Percentiles rank a stretch among this genome's conserved stretches.
These are phyloP conservation scores for Nyssa sinensis DNA, from an alignment of 148 eudicot genomes.

Conservation along the genomic window DNA sequence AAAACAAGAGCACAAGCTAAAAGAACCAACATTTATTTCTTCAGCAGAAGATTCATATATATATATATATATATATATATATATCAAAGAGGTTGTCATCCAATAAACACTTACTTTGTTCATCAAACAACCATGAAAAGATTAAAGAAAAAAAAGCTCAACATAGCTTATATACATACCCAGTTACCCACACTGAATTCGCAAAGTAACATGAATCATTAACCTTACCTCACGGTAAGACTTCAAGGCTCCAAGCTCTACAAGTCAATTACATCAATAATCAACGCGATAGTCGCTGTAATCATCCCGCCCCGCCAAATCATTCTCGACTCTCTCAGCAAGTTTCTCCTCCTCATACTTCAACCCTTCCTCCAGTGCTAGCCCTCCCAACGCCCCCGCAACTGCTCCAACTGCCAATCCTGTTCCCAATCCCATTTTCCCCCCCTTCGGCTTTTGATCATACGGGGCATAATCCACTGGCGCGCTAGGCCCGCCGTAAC, in stretches of 20 bases:
- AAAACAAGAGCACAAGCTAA: too few species aligned
- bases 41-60: not conserved
- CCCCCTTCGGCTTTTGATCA: slow-evolving; percentile 40
- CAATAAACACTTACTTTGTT: not conserved
- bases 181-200: not conserved
- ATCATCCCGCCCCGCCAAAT: slow-evolving; percentile 38
- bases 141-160: not conserved
- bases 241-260: not conserved
- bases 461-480: slow-evolving; percentile 57
- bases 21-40: not conserved
- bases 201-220: not conserved
- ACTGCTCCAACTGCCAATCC: slow-evolving; percentile 51
- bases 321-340: slow-evolving; percentile 50
- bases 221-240: slow-evolving; percentile 1
- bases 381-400: slow-evolving; percentile 60
- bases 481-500: slow-evolving; percentile 62
- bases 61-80: too few species aligned
- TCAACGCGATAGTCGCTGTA: slow-evolving; percentile 52
- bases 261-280: slow-evolving; percentile 21
- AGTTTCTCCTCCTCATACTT: slow-evolving; percentile 49
- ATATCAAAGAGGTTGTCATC: not conserved
- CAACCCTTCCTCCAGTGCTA: slow-evolving; percentile 55
- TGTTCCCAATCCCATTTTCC: slow-evolving; percentile 21
- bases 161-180: slow-evolving; percentile 3
- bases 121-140: not conserved